phyloP scores from a whole-genome alignment of 208 protist species.

The Trypanosoma cruzi region DNA sequence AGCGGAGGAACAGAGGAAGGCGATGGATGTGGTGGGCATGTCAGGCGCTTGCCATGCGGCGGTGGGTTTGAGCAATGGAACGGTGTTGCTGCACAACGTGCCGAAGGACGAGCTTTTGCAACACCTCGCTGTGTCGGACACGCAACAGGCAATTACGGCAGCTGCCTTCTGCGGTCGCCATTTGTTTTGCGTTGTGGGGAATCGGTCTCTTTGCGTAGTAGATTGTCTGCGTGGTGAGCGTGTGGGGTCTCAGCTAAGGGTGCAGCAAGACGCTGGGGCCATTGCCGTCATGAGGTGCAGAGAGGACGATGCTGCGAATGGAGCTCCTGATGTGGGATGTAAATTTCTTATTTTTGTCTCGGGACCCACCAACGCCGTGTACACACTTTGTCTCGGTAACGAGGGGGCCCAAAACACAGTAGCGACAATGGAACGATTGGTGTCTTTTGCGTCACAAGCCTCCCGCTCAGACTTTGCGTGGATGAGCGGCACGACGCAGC shows the following conservation, averaged over 20 bases:
- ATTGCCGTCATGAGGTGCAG: constrained; percentile 37
- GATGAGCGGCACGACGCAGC: constrained; percentile 34
- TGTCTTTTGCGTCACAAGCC: constrained; percentile 82
- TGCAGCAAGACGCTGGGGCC: constrained; percentile 51
- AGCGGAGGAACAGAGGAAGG: constrained; percentile 2
- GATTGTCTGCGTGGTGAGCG: constrained; percentile 32
- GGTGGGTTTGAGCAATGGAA: constrained; percentile 78
- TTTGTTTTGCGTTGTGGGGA: constrained; percentile 53
- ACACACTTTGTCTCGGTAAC: constrained; percentile 31
- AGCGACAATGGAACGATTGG: constrained; percentile 42
- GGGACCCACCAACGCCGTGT: constrained; percentile 59
- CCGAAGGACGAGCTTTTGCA: constrained; percentile 39
- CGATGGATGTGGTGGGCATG: constrained; percentile 5
- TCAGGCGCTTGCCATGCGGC: constrained; percentile 43
- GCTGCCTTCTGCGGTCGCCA: constrained; percentile 47
- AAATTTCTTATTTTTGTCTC: constrained; percentile 58
- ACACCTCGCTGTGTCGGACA: constrained; percentile 62
- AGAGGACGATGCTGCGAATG: neutral
- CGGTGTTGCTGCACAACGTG: constrained; percentile 75
- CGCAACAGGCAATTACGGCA: constrained; percentile 58
- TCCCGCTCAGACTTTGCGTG: constrained; percentile 61
- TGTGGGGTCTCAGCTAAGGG: constrained; percentile 36
- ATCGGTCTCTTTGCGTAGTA: constrained; percentile 51
- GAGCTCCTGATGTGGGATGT: neutral
- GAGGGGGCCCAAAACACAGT: neutral